Base-by-base conservation (phyloP, 1,284 basidiomycete genomes). In the Ceratobasidium sp. region DNA sequence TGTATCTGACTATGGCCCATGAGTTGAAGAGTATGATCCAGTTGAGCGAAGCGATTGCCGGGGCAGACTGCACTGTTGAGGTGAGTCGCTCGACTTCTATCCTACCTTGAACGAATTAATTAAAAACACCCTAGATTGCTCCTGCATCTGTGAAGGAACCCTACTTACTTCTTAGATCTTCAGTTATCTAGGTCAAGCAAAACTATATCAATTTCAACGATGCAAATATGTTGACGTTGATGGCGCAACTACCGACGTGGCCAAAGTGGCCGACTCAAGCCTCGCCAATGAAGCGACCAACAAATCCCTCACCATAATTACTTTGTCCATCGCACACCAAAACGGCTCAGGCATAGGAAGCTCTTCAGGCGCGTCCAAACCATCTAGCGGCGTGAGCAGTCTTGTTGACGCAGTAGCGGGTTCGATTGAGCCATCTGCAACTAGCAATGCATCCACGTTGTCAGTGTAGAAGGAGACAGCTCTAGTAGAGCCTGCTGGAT, bases 131-230 rank as follows among this genome's bases (percentile, higher is more conserved):
- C 6, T 81, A 96, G 93, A 98, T 98, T 81, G 94, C 91, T 0
- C 96, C 97, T 0, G 92, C 90, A 0, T 98, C 98, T 83, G 98
- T 99, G 20, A 91, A 95, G 42, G 98, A 99, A 86, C 97, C 98
- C 1, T 99, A 96, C 86, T 92, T 91, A 40, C 91, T 99, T 13
- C 88, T 99, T 26, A 91, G 95, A 48, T 96, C 99, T 85, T 99
- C 97, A 2, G 99, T 99, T 86, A 99, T 99, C 82, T 97, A 99
- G 83, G 97, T 99, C 80, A 97, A 99, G 84, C 96, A 99, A 85
- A 98, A 99, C 83, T 97, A 99, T 82, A 94, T 99, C 83, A 96
- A 97, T 83, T 95, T 99, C 83, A 97, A 99, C 83, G 96, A 98
- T 80, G 96, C 98, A 82, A 83, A 85, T 77, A 84, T 54, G 78